Base-by-base conservation (phyloP, 2,329 filamentous ascomycete genomes). In the Aspergillus japonicus region DNA sequence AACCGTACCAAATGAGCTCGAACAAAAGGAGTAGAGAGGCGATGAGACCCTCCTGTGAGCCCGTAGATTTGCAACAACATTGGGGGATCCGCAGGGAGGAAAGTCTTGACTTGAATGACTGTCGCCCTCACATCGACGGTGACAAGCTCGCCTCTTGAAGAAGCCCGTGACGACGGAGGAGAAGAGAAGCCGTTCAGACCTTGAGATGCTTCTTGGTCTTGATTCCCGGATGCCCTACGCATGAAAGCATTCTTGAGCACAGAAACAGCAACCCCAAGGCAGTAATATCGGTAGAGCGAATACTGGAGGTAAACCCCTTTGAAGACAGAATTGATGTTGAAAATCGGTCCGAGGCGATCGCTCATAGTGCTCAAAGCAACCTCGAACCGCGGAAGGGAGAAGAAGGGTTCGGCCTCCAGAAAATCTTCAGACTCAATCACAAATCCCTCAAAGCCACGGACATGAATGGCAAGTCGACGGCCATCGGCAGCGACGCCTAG, bases 201-300 rank as follows among this genome's bases (percentile, higher is more conserved):
- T 26, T 62, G 59, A 19, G 59, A 42, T 8, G 56, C 12, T 35
- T 60, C 26, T 26, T 51, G 48, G 16, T 54, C 56, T 21, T 63
- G 19, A 12, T 60, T 50, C 24, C 67, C 64, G 11, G 65, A 63
- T 19, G 70, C 62, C 26, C 68, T 62, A 23, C 69, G 73, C 53
- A 72, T 69, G 52, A 93, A 90, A 0, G 89, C 89, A 69, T 87
- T 87, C 56, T 83, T 83, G 24, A 99, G 75, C 2, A 96, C 91
- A 71, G 87, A 88, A 24, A 84, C 80, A 8, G 94, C 95, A 61
- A 98, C 87, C 1, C 92, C 90, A 26, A 96, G 83, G 0, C 93
- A 89, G 71, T 97, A 99, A 72, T 96, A 93, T 3, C 93, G 89
- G 73, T 96, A 96, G 0, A 99, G 83, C 0, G 96, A 99, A 72